A percentile compares a stretch with the other conserved stretches of the same genome.
Conservation (phyloP, 139 green algal species). For the Mesotaenium endlicherianum region DNA sequence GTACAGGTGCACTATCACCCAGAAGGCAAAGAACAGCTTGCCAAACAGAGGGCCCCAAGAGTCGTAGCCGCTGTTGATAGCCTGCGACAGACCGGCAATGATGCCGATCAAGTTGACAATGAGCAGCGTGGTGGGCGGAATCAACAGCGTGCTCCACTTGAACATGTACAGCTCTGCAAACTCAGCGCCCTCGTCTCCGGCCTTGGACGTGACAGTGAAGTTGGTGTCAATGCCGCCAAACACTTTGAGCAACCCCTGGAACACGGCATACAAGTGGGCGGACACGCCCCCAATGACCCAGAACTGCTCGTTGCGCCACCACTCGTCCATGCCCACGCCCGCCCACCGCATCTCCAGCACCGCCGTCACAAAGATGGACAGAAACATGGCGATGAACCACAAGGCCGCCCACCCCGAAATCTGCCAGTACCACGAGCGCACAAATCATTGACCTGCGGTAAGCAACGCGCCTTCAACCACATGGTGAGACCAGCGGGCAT, state of each 20-base stretch:
- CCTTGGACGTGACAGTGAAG: slow-evolving; percentile 41
- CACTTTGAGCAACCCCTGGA: slow-evolving; percentile 42
- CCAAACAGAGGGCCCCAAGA: slow-evolving; percentile 11
- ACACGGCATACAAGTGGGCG: slow-evolving; percentile 25
- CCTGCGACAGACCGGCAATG: slow-evolving; percentile 11
- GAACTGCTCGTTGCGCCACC: slow-evolving; percentile 50
- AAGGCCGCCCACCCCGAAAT: not conserved
- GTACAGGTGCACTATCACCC: slow-evolving; percentile 39
- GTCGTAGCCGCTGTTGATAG: not conserved
- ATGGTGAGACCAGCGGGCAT: too few species aligned
- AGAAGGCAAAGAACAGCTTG: slow-evolving; percentile 40
- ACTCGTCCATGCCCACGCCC: slow-evolving; percentile 32
- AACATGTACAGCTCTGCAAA: slow-evolving; percentile 39
- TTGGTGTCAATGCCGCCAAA: slow-evolving; percentile 25
- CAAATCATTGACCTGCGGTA: too few species aligned
- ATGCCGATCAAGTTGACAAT: slow-evolving; percentile 40
- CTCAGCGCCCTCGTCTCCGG: slow-evolving; percentile 23
- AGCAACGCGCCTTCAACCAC: too few species aligned
- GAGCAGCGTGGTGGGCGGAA: slow-evolving; percentile 24
- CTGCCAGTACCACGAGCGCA: not conserved
- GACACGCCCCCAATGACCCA: slow-evolving; percentile 43
- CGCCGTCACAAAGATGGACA: slow-evolving; percentile 19
- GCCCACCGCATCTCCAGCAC: slow-evolving; percentile 42
- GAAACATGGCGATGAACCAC: slow-evolving; percentile 37
- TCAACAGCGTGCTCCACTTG: slow-evolving; percentile 24